Conservation (phyloP, 352 stramenopile species). For the Phytophthora sp. region DNA sequence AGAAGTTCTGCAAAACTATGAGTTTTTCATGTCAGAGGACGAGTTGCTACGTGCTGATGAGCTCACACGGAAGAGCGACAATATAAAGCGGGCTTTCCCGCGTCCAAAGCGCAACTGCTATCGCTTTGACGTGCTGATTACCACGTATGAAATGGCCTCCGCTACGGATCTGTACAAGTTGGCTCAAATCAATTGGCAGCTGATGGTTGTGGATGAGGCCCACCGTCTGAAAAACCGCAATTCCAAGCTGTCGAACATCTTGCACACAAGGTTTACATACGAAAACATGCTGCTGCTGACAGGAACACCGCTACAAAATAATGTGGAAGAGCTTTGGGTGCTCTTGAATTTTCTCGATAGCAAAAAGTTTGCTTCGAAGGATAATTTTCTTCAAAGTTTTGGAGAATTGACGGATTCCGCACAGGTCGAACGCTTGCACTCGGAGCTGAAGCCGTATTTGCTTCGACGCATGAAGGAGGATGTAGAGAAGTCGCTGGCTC, state of each 20-base stretch:
- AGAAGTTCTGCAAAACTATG: constrained; percentile 92
- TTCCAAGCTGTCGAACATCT: constrained; percentile 92
- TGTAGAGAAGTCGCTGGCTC: constrained; percentile 88
- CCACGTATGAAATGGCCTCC: constrained; percentile 98
- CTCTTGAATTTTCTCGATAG: constrained; percentile 98
- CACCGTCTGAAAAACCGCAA: constrained; percentile 99
- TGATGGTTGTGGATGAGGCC: constrained; percentile 99
- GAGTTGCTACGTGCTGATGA: constrained; percentile 51
- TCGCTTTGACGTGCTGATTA: constrained; percentile 99
- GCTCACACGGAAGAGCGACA: constrained; percentile 33
- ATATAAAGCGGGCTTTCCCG: constrained; percentile 30
- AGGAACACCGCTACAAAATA: constrained; percentile 92
- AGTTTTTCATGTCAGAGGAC: constrained; percentile 91
- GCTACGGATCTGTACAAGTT: constrained; percentile 96
- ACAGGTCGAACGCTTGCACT: constrained; percentile 89
- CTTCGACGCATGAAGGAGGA: constrained; percentile 91
- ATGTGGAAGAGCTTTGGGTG: constrained; percentile 96
- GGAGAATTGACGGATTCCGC: constrained; percentile 92
- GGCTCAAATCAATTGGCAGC: constrained; percentile 92
- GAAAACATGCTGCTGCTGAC: constrained; percentile 91
- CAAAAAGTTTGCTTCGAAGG: constrained; percentile 93
- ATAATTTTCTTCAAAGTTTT: constrained; percentile 95
- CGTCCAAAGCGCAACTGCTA: constrained; percentile 67
- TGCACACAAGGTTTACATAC: constrained; percentile 82
- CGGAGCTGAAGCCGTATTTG: constrained; percentile 85